These are phyloP conservation scores for Aspergillus olivimuriae DNA, from an alignment of 495 filamentous ascomycete genomes.

Conservation along the genomic window DNA sequence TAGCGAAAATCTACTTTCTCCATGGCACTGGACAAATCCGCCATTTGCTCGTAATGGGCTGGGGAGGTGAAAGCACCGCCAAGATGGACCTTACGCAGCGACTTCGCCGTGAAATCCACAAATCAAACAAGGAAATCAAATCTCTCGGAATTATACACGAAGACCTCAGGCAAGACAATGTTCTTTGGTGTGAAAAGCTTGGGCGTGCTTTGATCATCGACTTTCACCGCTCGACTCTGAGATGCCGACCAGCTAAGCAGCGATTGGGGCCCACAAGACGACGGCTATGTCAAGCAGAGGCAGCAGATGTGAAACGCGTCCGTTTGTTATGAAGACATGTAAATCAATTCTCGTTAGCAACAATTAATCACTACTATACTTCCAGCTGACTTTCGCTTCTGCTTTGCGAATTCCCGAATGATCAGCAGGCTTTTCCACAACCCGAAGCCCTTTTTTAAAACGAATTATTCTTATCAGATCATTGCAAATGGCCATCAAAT, in stretches of 20 bases:
- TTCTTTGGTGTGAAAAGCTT: conserved; percentile 18
- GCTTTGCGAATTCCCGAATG: too few relatives aligned
- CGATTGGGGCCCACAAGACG: conserved; percentile 2
- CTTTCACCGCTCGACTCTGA: conserved; percentile 17
- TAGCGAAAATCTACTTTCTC: conserved; percentile 26
- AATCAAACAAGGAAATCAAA: conserved; percentile 6
- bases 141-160: conserved; percentile 6
- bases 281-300: conserved; percentile 1
- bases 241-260: conserved; percentile 3
- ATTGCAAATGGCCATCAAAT: too few relatives aligned
- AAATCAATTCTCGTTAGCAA: too few relatives aligned
- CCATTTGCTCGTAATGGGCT: conserved; percentile 43
- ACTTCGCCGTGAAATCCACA: conserved; percentile 1
- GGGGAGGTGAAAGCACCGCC: conserved; percentile 24
- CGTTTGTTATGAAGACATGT: conserved; percentile 1
- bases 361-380: too few relatives aligned
- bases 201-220: conserved; percentile 19
- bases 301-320: conserved; percentile 1
- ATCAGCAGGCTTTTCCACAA: too few relatives aligned
- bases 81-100: conserved; percentile 8
- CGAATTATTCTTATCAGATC: too few relatives aligned
- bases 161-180: conserved; percentile 10
- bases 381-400: too few relatives aligned
- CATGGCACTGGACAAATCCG: conserved; percentile 32
- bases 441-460: too few relatives aligned